phyloP scores from a whole-genome alignment of 345 rosid species.

The Isatis tinctoria region DNA sequence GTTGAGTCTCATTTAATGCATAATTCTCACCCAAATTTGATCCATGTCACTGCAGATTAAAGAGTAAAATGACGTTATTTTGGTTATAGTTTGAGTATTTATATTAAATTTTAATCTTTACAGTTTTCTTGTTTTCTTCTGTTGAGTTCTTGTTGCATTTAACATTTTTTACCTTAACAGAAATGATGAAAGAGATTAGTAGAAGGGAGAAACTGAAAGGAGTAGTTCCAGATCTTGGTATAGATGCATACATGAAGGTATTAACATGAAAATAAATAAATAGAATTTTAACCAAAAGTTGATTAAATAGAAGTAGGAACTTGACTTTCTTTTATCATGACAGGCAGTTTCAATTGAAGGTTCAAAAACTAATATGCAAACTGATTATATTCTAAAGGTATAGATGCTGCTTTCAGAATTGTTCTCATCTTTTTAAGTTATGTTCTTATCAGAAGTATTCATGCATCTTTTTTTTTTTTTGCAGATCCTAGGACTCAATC shows the following conservation, averaged over 20 bases:
- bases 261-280: too few relatives aligned
- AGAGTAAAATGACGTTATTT: too few relatives aligned
- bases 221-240: constrained; percentile 26
- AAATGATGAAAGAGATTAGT: not conserved
- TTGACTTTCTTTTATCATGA: too few relatives aligned
- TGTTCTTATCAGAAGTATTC: not conserved
- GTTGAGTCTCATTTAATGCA: too few relatives aligned
- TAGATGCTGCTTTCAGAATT: not conserved
- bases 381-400: constrained; percentile 45
- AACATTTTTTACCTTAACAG: not conserved
- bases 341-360: constrained; percentile 36
- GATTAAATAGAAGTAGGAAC: too few relatives aligned
- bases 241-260: constrained; percentile 35
- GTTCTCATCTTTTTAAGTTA: not conserved
- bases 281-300: too few relatives aligned
- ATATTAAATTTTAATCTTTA: too few relatives aligned
- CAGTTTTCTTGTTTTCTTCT: not conserved
- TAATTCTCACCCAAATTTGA: too few relatives aligned
- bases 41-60: too few relatives aligned
- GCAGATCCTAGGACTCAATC: constrained; percentile 47
- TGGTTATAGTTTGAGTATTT: too few relatives aligned
- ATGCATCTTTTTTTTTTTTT: not conserved
- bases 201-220: constrained; percentile 22
- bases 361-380: constrained; percentile 34
- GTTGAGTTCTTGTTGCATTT: not conserved